Percentiles rank a stretch among this genome's conserved stretches.
Conservation (phyloP, 192 early-diverging fungal genomes). For the Gryganskiella cystojenkinii region DNA sequence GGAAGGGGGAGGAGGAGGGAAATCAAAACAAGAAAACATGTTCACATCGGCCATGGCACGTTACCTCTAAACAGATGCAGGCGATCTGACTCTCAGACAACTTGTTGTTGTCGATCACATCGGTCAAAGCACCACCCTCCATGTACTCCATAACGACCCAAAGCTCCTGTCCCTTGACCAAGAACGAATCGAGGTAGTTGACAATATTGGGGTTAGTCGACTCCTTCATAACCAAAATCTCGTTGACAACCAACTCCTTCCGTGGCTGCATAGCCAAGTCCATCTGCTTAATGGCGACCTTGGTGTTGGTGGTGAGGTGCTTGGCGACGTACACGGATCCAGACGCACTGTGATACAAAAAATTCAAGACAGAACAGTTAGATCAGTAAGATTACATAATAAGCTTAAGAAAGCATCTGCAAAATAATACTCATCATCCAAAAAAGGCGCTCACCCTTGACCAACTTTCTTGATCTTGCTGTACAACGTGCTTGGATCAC, state of each 20-base stretch:
- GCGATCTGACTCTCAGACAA: slow-evolving; percentile 96
- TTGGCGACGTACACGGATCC: slow-evolving; percentile 98
- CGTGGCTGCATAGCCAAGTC: slow-evolving; percentile 87
- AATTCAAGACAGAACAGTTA: neutral
- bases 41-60: no score
- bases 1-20: neutral
- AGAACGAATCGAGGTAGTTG: slow-evolving; percentile 94
- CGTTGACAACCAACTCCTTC: slow-evolving; percentile 93
- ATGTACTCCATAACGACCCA: slow-evolving; percentile 99
- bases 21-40: neutral
- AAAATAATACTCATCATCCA: no score
- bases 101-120: slow-evolving; percentile 95
- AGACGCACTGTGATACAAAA: slow-evolving; percentile 75
- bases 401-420: neutral
- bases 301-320: slow-evolving; percentile 73
- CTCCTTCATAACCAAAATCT: slow-evolving; percentile 96
- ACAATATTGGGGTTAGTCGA: slow-evolving; percentile 96
- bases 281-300: slow-evolving; percentile 97
- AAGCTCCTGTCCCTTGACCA: slow-evolving; percentile 86
- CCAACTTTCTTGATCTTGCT: slow-evolving; percentile 97
- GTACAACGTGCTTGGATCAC: slow-evolving; percentile 92
- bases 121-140: slow-evolving; percentile 98
- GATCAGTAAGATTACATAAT: neutral
- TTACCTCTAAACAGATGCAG: slow-evolving; percentile 90
- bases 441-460: slow-evolving; percentile 82